Percentiles rank a stretch among this genome's conserved stretches.
phyloP scores from a whole-genome alignment of 2,329 filamentous ascomycete species.

The Colletotrichum endophyticum region DNA sequence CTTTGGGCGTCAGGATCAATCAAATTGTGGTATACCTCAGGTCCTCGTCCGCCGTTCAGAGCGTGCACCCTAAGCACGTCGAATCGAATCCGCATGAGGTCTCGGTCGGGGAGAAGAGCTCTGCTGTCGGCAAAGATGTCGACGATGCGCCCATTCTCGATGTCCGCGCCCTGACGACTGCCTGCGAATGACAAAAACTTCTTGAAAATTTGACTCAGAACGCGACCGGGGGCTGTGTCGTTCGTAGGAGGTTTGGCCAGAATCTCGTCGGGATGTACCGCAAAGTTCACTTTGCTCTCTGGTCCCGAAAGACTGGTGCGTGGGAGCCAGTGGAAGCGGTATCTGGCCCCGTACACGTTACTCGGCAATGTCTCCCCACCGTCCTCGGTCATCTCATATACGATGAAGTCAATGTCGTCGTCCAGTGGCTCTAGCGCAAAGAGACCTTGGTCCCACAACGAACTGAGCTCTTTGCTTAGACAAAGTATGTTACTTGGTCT shows the following conservation, averaged over 20 bases:
- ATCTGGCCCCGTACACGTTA: not conserved
- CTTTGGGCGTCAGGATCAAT: fast-evolving
- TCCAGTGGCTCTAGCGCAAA: not conserved
- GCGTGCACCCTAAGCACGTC: not conserved
- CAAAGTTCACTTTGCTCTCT: not conserved
- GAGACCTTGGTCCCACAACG: not conserved
- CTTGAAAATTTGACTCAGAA: not conserved
- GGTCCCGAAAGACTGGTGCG: not conserved
- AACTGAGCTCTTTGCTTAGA: not conserved
- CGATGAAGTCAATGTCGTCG: not conserved
- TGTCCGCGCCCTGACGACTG: not conserved
- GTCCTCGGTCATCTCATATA: not conserved
- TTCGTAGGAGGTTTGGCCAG: not conserved
- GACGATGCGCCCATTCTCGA: not conserved
- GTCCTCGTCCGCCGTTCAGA: not conserved
- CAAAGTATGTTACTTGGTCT: not conserved
- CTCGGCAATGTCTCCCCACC: not conserved
- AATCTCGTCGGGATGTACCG: fast-evolving
- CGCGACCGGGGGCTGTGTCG: not conserved
- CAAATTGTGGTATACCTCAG: not conserved
- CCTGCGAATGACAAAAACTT: fast-evolving
- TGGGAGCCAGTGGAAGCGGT: not conserved
- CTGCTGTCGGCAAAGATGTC: not conserved
- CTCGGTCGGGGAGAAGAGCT: not conserved
- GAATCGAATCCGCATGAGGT: not conserved